phyloP scores from a whole-genome alignment of 306 rosid genomes.

The Cicer bijugum region DNA sequence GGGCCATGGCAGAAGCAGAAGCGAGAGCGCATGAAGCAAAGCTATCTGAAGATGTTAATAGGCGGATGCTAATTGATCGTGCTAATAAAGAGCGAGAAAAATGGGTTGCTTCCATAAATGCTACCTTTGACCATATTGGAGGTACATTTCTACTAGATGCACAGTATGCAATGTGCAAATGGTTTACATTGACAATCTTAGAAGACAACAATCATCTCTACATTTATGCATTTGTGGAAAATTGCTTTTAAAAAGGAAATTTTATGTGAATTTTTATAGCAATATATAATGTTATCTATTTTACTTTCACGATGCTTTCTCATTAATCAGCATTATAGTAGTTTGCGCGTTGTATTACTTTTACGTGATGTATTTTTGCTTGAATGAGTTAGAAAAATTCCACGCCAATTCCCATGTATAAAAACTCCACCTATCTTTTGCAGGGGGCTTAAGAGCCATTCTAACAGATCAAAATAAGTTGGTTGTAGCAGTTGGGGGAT shows the following conservation, averaged over 20 bases:
- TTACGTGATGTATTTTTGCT: not conserved
- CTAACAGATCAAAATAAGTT: constrained; percentile 96
- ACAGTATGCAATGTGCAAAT: constrained; percentile 5
- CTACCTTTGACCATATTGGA: constrained; percentile 97
- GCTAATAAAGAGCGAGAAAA: constrained; percentile 95
- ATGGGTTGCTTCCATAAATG: constrained; percentile 94
- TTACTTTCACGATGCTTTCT: constrained; percentile 26
- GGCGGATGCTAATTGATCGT: constrained; percentile 76
- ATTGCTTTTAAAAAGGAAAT: not conserved
- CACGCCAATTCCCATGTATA: not conserved
- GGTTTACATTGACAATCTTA: constrained; percentile 24
- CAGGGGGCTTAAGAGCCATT: constrained; percentile 94
- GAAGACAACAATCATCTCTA: not conserved
- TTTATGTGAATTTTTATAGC: not conserved
- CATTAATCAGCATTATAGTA: not conserved
- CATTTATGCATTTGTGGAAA: not conserved
- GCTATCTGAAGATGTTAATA: constrained; percentile 85
- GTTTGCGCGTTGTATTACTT: constrained; percentile 14
- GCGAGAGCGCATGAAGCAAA: constrained; percentile 93
- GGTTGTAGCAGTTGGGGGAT: constrained; percentile 96
- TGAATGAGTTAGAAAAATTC: not conserved
- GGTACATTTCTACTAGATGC: constrained; percentile 56
- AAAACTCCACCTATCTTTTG: constrained; percentile 45
- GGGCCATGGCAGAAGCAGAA: constrained; percentile 94
- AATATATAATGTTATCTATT: constrained; percentile 21